Percentiles rank a stretch among this genome's conserved stretches.
Evolutionary conservation across 2,329 filamentous ascomycete species (phyloP).

Genomic region (Ilyonectria robusta): DNA sequence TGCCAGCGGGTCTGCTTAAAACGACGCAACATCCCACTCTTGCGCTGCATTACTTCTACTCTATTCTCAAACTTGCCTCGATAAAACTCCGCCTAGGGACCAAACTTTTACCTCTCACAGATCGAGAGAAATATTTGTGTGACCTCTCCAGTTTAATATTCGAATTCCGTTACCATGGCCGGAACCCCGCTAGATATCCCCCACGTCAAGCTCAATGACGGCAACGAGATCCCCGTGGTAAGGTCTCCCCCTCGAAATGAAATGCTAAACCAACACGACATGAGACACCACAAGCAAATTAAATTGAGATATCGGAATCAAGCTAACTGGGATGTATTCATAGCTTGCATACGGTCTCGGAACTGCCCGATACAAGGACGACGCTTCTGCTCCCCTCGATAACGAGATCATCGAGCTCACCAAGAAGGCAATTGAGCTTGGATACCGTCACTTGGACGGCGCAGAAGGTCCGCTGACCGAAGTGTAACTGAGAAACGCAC

Average conservation of each 20-base stretch:
- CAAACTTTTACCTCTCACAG: too few species aligned
- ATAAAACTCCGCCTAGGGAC: neutral
- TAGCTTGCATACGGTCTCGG: constrained; percentile 81
- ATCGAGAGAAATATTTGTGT: neutral
- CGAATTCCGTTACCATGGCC: constrained; percentile 29
- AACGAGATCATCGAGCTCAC: constrained; percentile 64
- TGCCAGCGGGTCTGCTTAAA: constrained; percentile 19
- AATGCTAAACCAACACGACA: neutral
- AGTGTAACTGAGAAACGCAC: too few species aligned
- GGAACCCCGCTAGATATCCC: constrained; percentile 58
- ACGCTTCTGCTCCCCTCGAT: constrained; percentile 67
- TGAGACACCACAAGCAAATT: neutral
- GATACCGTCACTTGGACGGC: constrained; percentile 81
- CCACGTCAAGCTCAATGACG: constrained; percentile 79
- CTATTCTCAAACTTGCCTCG: neutral
- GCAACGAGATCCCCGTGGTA: constrained; percentile 79
- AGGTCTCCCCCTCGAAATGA: constrained; percentile 34
- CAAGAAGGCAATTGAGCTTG: constrained; percentile 76
- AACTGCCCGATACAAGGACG: constrained; percentile 73
- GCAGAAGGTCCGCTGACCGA: constrained; percentile 71
- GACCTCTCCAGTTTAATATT: neutral
- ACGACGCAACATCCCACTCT: constrained; percentile 27
- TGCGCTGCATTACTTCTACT: neutral
- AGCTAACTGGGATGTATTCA: constrained; percentile 15
- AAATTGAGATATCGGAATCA: neutral